Conservation (phyloP, 2,329 filamentous ascomycete genomes). For the Pleurostoma richardsiae region DNA sequence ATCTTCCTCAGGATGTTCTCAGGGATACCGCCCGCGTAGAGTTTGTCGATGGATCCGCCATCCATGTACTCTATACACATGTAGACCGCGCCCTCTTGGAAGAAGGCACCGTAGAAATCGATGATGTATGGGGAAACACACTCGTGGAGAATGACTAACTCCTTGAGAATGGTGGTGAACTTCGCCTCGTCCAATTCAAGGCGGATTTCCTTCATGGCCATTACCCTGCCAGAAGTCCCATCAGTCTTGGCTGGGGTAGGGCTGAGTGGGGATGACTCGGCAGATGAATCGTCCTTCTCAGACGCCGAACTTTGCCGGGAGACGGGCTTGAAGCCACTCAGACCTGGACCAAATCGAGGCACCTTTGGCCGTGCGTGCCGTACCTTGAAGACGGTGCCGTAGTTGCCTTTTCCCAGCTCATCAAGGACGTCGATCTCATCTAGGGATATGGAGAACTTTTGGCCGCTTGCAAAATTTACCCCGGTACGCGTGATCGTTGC, state of each 20-base stretch:
- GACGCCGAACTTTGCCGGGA: conserved; percentile 29
- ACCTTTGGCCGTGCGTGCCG: conserved; percentile 66
- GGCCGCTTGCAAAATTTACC: conserved; percentile 87
- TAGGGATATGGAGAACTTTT: conserved; percentile 87
- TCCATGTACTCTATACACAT: conserved; percentile 99
- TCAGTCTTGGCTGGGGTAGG: conserved; percentile 16
- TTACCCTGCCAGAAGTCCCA: conserved; percentile 68
- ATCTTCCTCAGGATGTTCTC: conserved; percentile 88
- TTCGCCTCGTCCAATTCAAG: conserved; percentile 95
- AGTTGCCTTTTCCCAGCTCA: conserved; percentile 95
- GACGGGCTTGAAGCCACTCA: conserved; percentile 41
- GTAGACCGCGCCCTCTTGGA: conserved; percentile 97
- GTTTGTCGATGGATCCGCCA: conserved; percentile 92
- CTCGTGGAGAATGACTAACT: conserved; percentile 91
- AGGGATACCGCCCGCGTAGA: conserved; percentile 86
- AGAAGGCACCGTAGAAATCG: conserved; percentile 98
- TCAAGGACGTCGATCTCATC: conserved; percentile 92
- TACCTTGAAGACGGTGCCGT: conserved; percentile 96
- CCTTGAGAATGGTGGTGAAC: conserved; percentile 95
- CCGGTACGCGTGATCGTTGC: conserved; percentile 84
- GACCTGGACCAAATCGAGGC: conserved; percentile 54
- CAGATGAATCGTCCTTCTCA: conserved; percentile 20
- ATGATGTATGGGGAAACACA: conserved; percentile 96
- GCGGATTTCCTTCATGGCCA: conserved; percentile 99
- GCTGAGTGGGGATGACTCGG: conserved; percentile 20